Evolutionary conservation across 2,329 filamentous ascomycete genomes (phyloP), one percentile per base, ranked within the genome.

Genomic region (Huntiella bhutanensis): DNA sequence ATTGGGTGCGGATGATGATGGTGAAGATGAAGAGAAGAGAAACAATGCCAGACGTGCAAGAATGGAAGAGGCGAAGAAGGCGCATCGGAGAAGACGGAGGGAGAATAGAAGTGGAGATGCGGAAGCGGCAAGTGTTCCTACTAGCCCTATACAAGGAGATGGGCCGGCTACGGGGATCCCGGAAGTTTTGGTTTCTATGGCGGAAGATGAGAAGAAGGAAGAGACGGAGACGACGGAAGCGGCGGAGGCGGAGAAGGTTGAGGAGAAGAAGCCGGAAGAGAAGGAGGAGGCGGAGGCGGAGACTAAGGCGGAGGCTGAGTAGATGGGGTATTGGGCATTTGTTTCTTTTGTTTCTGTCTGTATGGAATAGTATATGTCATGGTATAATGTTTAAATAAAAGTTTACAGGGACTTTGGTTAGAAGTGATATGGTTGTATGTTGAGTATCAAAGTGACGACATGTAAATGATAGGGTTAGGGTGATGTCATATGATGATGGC

Each of bases 1-100:
- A 37, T 73, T 78, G 42, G 71, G 76, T 37, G 75, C 75, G 39
- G 65, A 70, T 38, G 70, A 68, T 13, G 71, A 69, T 3, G 64
- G 67, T 33, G 64, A 63, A 5, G 66, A 62, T 51, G 52, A 60
- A 15, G 65, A 74, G 58, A 64, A 70, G 62, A 62, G 75, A 49
- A 70, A 78, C 54, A 74, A 65, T 50, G 67, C 84, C 48, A 66
- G 85, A 46, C 70, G 66, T 58, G 80, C 87, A 58, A 84, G 75
- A 51, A 82, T 83, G 1, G 83, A 91, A 54, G 81, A 84, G 52
- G 84, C 92, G 61, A 67, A 84, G 46, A 71, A 75, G 48, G 67
- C 73, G 52, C 28, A 33, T 34, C 65, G 83, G 37, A 66, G 84
- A 54, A 64, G 81, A 52, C 67, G 83, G 54, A 67, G 82, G 52